Conservation (phyloP, 352 stramenopile species). For the Phytopythium aichiense region DNA sequence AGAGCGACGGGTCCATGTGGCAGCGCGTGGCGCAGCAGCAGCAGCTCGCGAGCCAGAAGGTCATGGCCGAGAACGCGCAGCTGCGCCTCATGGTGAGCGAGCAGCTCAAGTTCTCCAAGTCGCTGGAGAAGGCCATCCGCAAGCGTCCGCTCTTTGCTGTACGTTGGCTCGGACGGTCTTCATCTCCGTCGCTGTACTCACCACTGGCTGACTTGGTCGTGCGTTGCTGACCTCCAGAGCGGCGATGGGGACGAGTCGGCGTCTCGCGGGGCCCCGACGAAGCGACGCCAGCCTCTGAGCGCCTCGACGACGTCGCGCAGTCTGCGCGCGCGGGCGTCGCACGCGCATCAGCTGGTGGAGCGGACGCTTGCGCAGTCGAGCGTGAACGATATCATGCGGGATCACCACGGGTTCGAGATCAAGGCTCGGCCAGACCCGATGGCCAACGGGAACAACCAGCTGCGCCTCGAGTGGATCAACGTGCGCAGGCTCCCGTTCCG, state of each 20-base stretch:
- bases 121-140: constrained; percentile 29
- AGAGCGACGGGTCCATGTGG: constrained; percentile 21
- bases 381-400: constrained; percentile 10
- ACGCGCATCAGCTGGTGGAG: constrained; percentile 12
- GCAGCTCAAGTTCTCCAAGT: constrained; percentile 32
- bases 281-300: not conserved
- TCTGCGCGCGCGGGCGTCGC: not conserved
- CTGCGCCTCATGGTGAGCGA: constrained; percentile 23
- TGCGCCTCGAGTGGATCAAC: constrained; percentile 23
- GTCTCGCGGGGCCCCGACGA: not conserved
- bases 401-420: constrained; percentile 22
- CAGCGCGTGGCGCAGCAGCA: constrained; percentile 37
- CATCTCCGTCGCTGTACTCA: no score
- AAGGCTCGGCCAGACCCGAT: constrained; percentile 13
- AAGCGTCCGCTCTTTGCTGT: constrained; percentile 27
- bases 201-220: no score
- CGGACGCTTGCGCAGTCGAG: constrained; percentile 14
- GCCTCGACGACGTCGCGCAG: not conserved
- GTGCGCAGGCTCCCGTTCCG: constrained; percentile 28
- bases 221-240: no score
- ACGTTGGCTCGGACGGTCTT: constrained; percentile 1
- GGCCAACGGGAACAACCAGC: constrained; percentile 4
- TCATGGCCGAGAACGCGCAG: constrained; percentile 29
- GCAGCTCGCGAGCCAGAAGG: constrained; percentile 25
- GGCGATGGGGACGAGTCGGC: not conserved